Base-by-base conservation (phyloP, 148 eudicot species). In the Pouteria glomerata region DNA sequence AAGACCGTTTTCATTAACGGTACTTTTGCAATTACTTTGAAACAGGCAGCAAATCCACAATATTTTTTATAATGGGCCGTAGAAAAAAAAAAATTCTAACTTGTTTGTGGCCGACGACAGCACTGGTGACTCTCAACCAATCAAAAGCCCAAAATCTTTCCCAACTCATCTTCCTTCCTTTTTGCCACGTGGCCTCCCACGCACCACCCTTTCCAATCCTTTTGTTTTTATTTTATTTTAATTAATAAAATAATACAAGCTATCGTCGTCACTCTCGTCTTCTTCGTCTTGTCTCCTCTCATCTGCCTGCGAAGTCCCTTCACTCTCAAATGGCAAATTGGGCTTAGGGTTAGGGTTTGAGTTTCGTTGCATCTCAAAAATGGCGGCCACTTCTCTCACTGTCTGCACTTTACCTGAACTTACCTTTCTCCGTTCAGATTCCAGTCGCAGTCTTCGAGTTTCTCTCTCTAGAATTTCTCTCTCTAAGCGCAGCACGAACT, bases 321-420 rank as follows among this genome's bases (percentile, higher is more conserved):
- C 51, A 18, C 13, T 47, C 50, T 33, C 66, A 18, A 24, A 18
- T 47, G 58, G 48, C n/a, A 8, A 60, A 14, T 33, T 8, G 30
- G 23, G 24, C 33, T 15, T 29, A 27, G 26, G 3, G 24, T 0
- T 21, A 60, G 68, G 56, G 6, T 63, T 75, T 27, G 62, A 68
- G 0, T 57, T 57, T 2, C 72, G n/a, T 61, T 12, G 8, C 72
- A 30, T 41, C n/a, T 33, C 12, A 11, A 18, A 63, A 69, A 82
- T 79, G 82, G 63, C 79, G 0, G 21, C 82, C n/a, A 27, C 80
- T 29, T 78, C 73, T 47, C 57, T 75, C 62, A 16, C 72, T 53
- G 26, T 71, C 50, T 57, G 24, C 47, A 24, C 73, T 21, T 63
- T 72, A 8, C 81, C 79, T 55, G 74, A 82, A 8, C 81, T 79